A percentile compares a stretch with the other conserved stretches of the same genome.
Conservation (phyloP, 176 grass and related monocot species). For the Tillandsia fasciculata region DNA sequence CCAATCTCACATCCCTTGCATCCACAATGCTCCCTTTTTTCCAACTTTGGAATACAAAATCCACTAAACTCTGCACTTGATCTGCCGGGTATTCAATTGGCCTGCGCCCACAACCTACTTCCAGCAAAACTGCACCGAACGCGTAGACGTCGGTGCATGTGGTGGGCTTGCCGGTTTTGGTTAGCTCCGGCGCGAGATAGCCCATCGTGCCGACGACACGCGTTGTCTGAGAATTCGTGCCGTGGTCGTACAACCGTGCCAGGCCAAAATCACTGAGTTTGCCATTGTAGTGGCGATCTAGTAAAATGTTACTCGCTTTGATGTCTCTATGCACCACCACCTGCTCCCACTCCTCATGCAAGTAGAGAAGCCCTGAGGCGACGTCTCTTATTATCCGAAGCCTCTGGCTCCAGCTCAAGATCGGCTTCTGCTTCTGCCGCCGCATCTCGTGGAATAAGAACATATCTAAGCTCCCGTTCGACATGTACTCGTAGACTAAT, state of each 20-base stretch:
- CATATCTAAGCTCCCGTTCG: conserved; percentile 55
- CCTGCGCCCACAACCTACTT: conserved; percentile 46
- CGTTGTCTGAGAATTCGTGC: conserved; percentile 37
- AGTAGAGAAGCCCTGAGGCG: conserved; percentile 54
- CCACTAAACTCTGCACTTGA: conserved; percentile 33
- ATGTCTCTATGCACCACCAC: conserved; percentile 91
- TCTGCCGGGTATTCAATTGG: conserved; percentile 21
- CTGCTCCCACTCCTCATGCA: conserved; percentile 85
- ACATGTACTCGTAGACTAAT: conserved; percentile 75
- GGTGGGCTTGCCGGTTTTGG: conserved; percentile 63
- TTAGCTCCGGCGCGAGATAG: conserved; percentile 76
- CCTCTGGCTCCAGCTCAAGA: conserved; percentile 49
- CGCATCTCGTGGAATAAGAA: conserved; percentile 27
- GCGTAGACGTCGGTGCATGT: conserved; percentile 56
- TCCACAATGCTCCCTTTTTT: conserved; percentile 30
- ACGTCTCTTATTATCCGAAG: conserved; percentile 46
- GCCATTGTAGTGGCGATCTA: conserved; percentile 58
- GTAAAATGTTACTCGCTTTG: conserved; percentile 72
- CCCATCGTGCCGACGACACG: conserved; percentile 46
- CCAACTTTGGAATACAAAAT: conserved; percentile 58
- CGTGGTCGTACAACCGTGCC: conserved; percentile 61
- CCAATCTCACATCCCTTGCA: conserved; percentile 35
- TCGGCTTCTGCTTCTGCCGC: background rate
- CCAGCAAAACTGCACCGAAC: conserved; percentile 56
- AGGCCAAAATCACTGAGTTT: conserved; percentile 86